Evolutionary conservation across 148 eudicot species (phyloP).

Genomic region (Chenopodium album): DNA sequence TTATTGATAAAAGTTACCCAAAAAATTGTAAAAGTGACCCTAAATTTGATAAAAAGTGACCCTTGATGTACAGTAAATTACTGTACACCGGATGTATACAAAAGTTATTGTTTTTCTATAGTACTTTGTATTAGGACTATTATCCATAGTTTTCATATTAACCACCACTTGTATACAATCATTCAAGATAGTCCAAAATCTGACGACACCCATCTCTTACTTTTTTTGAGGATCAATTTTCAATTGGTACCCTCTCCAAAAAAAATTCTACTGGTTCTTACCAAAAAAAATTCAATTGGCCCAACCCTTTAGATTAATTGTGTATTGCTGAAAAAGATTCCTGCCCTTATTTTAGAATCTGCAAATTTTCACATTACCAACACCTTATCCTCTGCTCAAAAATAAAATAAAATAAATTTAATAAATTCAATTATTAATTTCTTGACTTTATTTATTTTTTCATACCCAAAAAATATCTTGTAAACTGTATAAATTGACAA

Average conservation of each 20-base stretch:
- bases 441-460: neutral
- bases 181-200: neutral
- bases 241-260: neutral
- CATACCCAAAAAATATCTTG: neutral
- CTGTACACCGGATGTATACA: no score
- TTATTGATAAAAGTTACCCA: no score
- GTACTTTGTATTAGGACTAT: no score
- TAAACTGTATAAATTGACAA: slow-evolving; percentile 10
- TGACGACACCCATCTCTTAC: neutral
- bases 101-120: no score
- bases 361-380: slow-evolving; percentile 6
- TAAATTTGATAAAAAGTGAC: no score
- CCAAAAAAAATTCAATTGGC: neutral
- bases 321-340: neutral
- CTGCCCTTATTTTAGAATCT: neutral
- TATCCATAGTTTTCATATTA: no score
- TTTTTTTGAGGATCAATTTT: neutral
- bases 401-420: neutral
- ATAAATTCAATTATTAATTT: neutral
- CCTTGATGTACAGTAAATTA: no score
- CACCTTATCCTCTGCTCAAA: slow-evolving; percentile 39
- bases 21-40: no score
- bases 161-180: neutral
- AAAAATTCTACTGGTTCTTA: neutral
- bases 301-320: neutral